Evolutionary conservation across 768 basidiomycete genomes (phyloP), one percentile per base, ranked within the genome.

Genomic region (Xerocomellus amylosporus): DNA sequence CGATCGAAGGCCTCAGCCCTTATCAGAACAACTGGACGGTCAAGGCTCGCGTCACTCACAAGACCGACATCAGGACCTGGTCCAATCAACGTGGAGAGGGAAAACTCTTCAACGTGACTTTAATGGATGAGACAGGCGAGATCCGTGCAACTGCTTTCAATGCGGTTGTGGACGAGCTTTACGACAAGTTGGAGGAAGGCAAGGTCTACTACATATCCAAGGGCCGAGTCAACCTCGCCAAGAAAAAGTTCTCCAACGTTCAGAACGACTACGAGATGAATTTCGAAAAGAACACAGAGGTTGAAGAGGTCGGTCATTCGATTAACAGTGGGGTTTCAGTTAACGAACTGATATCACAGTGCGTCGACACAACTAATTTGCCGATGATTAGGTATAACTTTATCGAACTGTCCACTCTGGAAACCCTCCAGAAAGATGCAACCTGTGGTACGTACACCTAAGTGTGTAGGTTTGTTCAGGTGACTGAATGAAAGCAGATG

Each of bases 1-100:
- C 95, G 2, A 98, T 99, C 59, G 96, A 97, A 67, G 89, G 86
- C 6, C 81, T 98, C 42, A 94, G 90, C 65, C 96, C 96, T 9
- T 98, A 98, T 64, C 93, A 97, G 72, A 98, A 96, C 75, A 92
- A 92, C 71, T 99, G 97, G 97, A 94, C 91, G 10, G 96, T 98
- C 78, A 94, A 93, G 69, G 96, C 92, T 28, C 87, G 92, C 39
- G 92, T 98, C 46, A 89, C 85, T 13, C 83, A 89, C 58, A 98
- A 96, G 71, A 83, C 84, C 1, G 97, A 98, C 0, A 84, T 98
- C 65, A 87, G 83, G 62, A 81, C 82, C n/a, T 99, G 88, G 84
- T 87, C 89, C 4, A 98, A 96, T 69, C 76, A 80, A 55, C 79
- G 85, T 12, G 97, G 97, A 31, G 97, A 98, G 63, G 96, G 97